Evolutionary conservation across 1,284 basidiomycete species (phyloP), one percentile per base, ranked within the genome.

Genomic region (Sparassis latifolia): DNA sequence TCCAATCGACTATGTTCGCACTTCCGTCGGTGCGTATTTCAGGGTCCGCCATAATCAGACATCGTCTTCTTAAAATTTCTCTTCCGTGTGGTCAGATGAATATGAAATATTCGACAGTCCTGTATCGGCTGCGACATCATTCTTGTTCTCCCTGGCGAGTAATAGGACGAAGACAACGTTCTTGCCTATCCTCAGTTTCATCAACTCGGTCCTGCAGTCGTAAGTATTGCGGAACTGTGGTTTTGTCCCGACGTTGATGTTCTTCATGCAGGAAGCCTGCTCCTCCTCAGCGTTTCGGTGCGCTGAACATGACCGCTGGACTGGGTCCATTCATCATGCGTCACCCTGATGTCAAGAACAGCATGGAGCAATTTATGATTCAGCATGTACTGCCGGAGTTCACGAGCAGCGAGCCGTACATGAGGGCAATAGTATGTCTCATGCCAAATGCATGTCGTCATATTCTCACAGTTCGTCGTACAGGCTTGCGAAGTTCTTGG

Each of bases 401-500:
- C 57, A 65, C 71, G 3, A 76, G 75, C 31, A 62, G 69, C 2
- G 80, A 89, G 55, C 80, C 82, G 0, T 91, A 87, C 63, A 72
- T 93, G 66, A 77, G 88, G 38, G 80, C 85, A 12, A 81, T 91
- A 48, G 89, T 87, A 62, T 56, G 84, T 77, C 20, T 38, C 35
- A n/a, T 7, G 35, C 9, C 35, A 38, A 9, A 38, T 38, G 35
- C 35, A 38, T 38, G 9, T 9, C 9, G 1, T 20, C 20, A 20
- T 20, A 20, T 20, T 20, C 27, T 31, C 9, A 50, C 33, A 32
- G 50, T 43, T n/a, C 46, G 60, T 56, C 33, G 48, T 51, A 42
- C 56, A 90, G 88, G 87, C 89, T 30, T 84, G 84, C 59, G 88
- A 92, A 60, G 82, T 93, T 42, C 69, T 92, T 44, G 86, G 82